Conservation (phyloP, 2,329 filamentous ascomycete species). For the Colletotrichum horii region DNA sequence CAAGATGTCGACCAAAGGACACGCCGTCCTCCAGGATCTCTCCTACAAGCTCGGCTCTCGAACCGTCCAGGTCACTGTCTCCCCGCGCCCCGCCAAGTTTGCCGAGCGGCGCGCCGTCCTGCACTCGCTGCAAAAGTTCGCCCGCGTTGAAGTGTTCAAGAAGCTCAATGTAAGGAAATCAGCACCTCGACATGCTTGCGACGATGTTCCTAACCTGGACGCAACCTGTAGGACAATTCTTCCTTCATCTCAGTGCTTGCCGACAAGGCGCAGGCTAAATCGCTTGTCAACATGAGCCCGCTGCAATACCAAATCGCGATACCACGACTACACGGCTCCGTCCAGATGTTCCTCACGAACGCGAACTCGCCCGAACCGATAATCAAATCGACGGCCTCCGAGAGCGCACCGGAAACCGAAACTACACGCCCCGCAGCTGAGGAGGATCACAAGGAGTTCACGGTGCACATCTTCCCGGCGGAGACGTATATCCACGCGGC, state of each 20-base stretch:
- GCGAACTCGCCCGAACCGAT: constrained; percentile 16
- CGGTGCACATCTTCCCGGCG: constrained; percentile 44
- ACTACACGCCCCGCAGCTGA: neutral
- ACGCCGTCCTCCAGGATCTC: neutral
- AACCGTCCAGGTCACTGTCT: constrained; percentile 56
- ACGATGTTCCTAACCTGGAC: neutral
- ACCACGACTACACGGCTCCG: constrained; percentile 25
- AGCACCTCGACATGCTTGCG: neutral
- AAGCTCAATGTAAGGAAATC: constrained; percentile 40
- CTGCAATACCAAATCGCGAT: constrained; percentile 48
- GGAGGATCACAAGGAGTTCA: constrained; percentile 40
- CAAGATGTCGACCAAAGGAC: constrained; percentile 12
- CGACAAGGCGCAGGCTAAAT: constrained; percentile 40
- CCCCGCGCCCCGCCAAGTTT: constrained; percentile 56
- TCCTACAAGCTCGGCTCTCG: constrained; percentile 23
- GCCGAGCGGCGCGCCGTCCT: constrained; percentile 61
- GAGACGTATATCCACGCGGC: constrained; percentile 44
- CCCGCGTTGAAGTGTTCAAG: constrained; percentile 58
- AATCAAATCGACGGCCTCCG: neutral
- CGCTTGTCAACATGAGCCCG: constrained; percentile 51
- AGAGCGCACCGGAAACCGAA: neutral
- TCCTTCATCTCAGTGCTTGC: constrained; percentile 57
- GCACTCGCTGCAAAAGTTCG: constrained; percentile 54
- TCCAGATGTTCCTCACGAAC: constrained; percentile 35
- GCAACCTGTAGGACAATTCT: constrained; percentile 47